A percentile compares a stretch with the other conserved stretches of the same genome.
These are phyloP conservation scores for Backusella sp. DNA, from an alignment of 192 early-diverging fungal genomes.

Conservation along the genomic window DNA sequence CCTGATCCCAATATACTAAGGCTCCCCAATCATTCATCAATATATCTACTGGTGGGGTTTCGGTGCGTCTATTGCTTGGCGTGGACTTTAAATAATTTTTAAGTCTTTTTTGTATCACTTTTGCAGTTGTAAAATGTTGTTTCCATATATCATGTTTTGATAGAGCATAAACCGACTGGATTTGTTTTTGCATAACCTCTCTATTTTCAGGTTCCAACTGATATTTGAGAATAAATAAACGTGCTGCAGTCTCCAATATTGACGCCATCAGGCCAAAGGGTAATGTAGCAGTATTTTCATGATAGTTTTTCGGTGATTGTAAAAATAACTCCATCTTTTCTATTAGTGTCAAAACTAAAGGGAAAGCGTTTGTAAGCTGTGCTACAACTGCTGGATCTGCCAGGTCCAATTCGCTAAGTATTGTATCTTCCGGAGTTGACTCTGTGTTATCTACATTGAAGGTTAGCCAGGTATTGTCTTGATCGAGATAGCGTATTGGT, in stretches of 20 bases:
- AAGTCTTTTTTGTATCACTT: not conserved
- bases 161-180: not conserved
- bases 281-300: not conserved
- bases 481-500: not conserved
- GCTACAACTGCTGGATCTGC: not conserved
- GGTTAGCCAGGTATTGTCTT: not conserved
- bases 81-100: not conserved
- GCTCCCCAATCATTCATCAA: not conserved
- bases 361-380: not conserved
- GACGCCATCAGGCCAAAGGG: not conserved
- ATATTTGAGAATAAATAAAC: conserved; percentile 6
- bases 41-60: not conserved
- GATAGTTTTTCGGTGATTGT: not conserved
- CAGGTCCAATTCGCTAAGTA: not conserved
- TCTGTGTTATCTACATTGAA: not conserved
- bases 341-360: not conserved
- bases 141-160: not conserved
- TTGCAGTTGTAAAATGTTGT: not conserved
- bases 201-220: conserved; percentile 2
- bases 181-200: not conserved
- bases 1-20: not conserved
- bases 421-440: not conserved
- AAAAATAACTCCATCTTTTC: not conserved
- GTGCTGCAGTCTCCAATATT: not conserved
- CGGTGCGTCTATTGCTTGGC: not conserved